Evolutionary conservation across 495 filamentous ascomycete species (phyloP).

Genomic region (Monascus purpureus): DNA sequence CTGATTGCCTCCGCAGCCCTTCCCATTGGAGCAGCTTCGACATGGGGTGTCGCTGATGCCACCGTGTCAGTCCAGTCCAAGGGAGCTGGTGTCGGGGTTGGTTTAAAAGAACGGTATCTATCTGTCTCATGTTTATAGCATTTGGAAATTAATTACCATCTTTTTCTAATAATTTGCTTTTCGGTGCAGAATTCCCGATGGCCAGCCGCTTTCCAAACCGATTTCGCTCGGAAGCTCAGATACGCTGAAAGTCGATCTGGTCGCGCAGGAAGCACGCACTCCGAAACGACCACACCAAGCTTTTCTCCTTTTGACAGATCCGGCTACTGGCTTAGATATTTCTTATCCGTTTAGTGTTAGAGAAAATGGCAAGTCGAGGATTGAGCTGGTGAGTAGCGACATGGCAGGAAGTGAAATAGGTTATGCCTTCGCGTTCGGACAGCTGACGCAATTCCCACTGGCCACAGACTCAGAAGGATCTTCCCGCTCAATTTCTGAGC

Average conservation of each 20-base stretch:
- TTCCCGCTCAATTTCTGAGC: slow-evolving; percentile 69
- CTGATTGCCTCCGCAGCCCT: slow-evolving; percentile 25
- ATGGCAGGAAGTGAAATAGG: background rate
- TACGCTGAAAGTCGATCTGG: slow-evolving; percentile 69
- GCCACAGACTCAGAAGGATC: slow-evolving; percentile 69
- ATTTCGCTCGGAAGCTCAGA: slow-evolving; percentile 54
- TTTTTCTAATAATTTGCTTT: background rate
- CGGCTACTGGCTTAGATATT: slow-evolving; percentile 64
- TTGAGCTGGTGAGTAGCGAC: slow-evolving; percentile 60
- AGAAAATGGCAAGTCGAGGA: slow-evolving; percentile 69
- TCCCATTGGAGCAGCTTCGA: slow-evolving; percentile 46
- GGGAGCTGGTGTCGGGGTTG: slow-evolving; percentile 45
- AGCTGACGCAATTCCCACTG: slow-evolving; percentile 12
- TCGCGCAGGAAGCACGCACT: slow-evolving; percentile 62
- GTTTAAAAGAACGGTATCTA: slow-evolving; percentile 60
- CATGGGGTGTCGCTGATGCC: slow-evolving; percentile 80
- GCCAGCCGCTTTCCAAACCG: slow-evolving; percentile 47
- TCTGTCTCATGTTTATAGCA: background rate
- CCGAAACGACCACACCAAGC: slow-evolving; percentile 83
- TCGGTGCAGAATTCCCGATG: slow-evolving; percentile 43
- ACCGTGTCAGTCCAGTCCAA: slow-evolving; percentile 64
- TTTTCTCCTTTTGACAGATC: slow-evolving; percentile 70
- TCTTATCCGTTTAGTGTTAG: slow-evolving; percentile 77
- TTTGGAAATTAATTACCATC: slow-evolving; percentile 57
- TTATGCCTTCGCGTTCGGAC: too few relatives aligned